Base-by-base conservation (phyloP, 257 asterid species). In the Avicennia marina region DNA sequence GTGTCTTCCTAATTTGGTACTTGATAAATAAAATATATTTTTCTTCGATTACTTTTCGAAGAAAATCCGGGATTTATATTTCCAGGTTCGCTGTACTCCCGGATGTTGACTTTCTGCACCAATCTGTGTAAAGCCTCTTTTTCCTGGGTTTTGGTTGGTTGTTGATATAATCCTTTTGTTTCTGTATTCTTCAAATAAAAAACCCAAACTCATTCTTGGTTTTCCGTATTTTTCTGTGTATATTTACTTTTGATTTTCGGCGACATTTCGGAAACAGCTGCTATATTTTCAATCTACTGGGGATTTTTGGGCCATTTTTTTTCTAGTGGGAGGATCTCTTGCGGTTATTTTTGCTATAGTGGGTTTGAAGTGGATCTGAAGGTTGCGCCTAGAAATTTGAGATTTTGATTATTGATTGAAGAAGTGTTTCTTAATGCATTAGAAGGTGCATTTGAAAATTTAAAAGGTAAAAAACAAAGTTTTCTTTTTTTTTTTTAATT, bases 51-150 rank as follows among this genome's bases (percentile, higher is more conserved):
- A n/a, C n/a, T 60, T 44, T 29, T 29, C 42, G 33, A 48, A 1
- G 31, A 29, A 31, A 38, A 47, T 48, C 62, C 53, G 74, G 76
- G 66, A 19, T 65, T 65, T 64, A 13, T 40, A 31, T 54, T 50
- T 38, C 62, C 38, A 55, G 36, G 61, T 21, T 40, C 40, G 10
- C 31, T 48, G 5, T 17, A 49, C 54, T 58, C 62, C 27, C 42
- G 58, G 74, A 62, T 66, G 74, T 75, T 71, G 73, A 64, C 68
- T 68, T 66, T 71, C 60, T 63, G 26, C 55, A 47, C 11, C 66
- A 47, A 17, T 12, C 31, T 67, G 38, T 49, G 63, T 41, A 44
- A 11, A 26, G 11, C 60, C 38, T 53, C 18, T 43, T 56, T 38
- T 41, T 58, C 31, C n/a, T n/a, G n/a, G n/a, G n/a, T n/a, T n/a